phyloP scores from a whole-genome alignment of 495 filamentous ascomycete genomes.

The Venustampulla echinocandica region DNA sequence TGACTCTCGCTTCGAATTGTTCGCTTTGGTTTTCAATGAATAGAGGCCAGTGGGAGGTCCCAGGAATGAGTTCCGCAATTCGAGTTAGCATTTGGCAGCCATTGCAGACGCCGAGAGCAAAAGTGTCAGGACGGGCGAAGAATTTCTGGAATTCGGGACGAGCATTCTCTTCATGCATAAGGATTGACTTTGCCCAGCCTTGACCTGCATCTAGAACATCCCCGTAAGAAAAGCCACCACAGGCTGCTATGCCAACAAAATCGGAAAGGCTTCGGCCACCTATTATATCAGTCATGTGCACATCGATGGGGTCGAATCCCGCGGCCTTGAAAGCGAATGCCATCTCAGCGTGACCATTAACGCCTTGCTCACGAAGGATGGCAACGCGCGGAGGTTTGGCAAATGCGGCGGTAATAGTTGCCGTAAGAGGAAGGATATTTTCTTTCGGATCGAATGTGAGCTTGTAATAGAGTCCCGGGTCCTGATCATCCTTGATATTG shows the following conservation, averaged over 20 bases:
- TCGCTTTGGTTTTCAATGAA: conserved; percentile 81
- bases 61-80: conserved; percentile 77
- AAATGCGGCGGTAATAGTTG: conserved; percentile 60
- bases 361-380: conserved; percentile 89
- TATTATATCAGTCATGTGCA: conserved; percentile 96
- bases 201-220: conserved; percentile 91
- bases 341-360: conserved; percentile 95
- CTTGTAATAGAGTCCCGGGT: conserved; percentile 82
- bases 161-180: conserved; percentile 63
- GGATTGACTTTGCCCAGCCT: conserved; percentile 93
- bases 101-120: conserved; percentile 92
- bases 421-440: conserved; percentile 60
- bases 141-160: conserved; percentile 72
- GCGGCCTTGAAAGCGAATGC: conserved; percentile 90
- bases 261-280: conserved; percentile 64
- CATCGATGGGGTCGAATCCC: conserved; percentile 84
- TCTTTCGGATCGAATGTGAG: conserved; percentile 76
- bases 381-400: conserved; percentile 74
- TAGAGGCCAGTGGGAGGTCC: conserved; percentile 73
- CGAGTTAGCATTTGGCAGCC: conserved; percentile 91
- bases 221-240: conserved; percentile 95
- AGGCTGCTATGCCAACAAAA: conserved; percentile 84
- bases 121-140: conserved; percentile 85
- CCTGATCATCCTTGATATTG: conserved; percentile 61
- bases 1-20: conserved; percentile 86